Evolutionary conservation across 345 rosid species (phyloP), one percentile per base, ranked within the genome.

Genomic region (Murraya paniculata): DNA sequence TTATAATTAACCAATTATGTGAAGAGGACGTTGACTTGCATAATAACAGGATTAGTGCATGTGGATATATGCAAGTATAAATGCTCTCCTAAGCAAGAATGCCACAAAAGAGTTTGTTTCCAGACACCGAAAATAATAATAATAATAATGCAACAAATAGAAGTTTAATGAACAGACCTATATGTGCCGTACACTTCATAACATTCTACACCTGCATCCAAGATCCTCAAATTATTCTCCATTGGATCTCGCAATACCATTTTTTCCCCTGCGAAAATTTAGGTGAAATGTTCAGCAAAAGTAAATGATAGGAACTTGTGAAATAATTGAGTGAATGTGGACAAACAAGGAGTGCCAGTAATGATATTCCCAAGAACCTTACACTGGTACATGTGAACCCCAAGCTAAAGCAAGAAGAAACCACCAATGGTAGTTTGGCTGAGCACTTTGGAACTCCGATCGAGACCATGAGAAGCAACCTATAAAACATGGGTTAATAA

Each of bases 381-480:
- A 77, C 74, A 72, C 56, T 83, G 87, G 71, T 73, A 77, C 74
- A 72, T 25, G 74, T 71, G 53, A 28, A 64, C 28, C 64, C 78
- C 78, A 72, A 77, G 76, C 88, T 85, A 90, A 72, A 75, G 67
- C 53, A 81, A 30, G 82, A 91, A 82, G 67, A 84, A 82, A 77
- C 85, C 64, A 80, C 94, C 98, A 10, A 89, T 74, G 27, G 89
- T 89, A 66, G 97, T 92, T 83, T 89, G 98, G 58, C 90, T 87
- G 25, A 90, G 98, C 81, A 90, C 94, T 87, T 88, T 90, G 0
- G 95, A 89, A 81, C 89, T 92, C 73, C 84, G 87, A 77, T 94
- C 98, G 21, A 94, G 92, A 80, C 97, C 97, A 86, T 96, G 97
- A 81, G 97, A 90, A 81, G 95, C 99, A 88, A 96, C 98, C 99